phyloP scores from a whole-genome alignment of 768 basidiomycete species.

The Grammothele lineata region DNA sequence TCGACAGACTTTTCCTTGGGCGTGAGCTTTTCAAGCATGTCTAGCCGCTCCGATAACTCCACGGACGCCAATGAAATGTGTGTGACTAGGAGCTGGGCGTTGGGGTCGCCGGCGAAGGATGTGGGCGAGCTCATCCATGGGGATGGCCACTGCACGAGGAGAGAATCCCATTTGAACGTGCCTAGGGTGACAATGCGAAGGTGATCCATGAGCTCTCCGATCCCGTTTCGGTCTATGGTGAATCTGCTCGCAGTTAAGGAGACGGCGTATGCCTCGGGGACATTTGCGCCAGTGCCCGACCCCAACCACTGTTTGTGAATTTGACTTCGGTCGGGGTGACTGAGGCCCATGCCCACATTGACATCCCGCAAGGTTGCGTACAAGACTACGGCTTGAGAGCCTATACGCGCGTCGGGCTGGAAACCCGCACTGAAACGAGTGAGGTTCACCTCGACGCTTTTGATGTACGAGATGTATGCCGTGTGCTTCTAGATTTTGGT shows the following conservation, averaged over 20 bases:
- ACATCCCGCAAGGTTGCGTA: constrained; percentile 40
- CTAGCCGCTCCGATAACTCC: constrained; percentile 50
- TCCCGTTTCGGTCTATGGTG: constrained; percentile 39
- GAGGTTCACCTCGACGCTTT: constrained; percentile 39
- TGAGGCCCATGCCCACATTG: constrained; percentile 39
- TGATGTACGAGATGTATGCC: constrained; percentile 43
- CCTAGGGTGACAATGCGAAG: constrained; percentile 42
- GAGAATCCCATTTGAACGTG: constrained; percentile 33
- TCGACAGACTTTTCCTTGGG: constrained; percentile 16
- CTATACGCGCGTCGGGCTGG: constrained; percentile 28
- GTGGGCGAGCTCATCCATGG: constrained; percentile 47
- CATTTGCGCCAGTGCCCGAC: constrained; percentile 25
- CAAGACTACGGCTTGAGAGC: constrained; percentile 32
- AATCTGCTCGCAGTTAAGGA: constrained; percentile 39
- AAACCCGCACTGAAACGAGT: constrained; percentile 43
- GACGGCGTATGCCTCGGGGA: constrained; percentile 45
- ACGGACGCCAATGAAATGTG: constrained; percentile 31
- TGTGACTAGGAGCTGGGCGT: constrained; percentile 51
- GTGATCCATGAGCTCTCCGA: constrained; percentile 18
- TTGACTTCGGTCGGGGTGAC: constrained; percentile 39
- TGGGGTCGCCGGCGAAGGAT: constrained; percentile 54
- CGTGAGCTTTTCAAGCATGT: constrained; percentile 41
- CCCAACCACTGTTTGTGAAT: constrained; percentile 56
- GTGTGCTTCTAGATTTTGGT: constrained; percentile 25
- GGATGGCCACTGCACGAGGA: constrained; percentile 59